A percentile compares a stretch with the other conserved stretches of the same genome.
phyloP scores from a whole-genome alignment of 345 rosid genomes.

The Boechera retrofracta region DNA sequence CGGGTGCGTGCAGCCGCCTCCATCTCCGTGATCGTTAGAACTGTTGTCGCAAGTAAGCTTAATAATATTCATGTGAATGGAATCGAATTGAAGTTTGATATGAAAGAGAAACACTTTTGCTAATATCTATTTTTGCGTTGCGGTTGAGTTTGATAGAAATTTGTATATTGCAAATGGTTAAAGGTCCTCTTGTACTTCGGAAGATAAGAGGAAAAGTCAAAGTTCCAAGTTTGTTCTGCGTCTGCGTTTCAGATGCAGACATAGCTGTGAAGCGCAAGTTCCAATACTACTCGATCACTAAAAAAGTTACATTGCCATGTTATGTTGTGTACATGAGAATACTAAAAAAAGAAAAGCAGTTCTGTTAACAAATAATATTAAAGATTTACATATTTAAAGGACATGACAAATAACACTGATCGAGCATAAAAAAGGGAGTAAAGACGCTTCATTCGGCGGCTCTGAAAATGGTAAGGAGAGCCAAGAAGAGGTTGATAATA shows the following conservation, averaged over 20 bases:
- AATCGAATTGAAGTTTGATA: constrained; percentile 22
- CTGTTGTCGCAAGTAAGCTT: constrained; percentile 24
- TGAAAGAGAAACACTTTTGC: constrained; percentile 10
- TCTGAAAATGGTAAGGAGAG: constrained; percentile 72
- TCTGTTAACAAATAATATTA: background rate
- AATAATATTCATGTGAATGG: constrained; percentile 34
- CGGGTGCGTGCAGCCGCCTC: constrained; percentile 76
- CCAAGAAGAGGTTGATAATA: constrained; percentile 75
- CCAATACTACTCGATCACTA: background rate
- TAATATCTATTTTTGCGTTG: background rate
- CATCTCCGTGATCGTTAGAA: constrained; percentile 37
- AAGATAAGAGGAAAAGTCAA: too few species aligned
- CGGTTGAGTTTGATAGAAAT: constrained; percentile 4
- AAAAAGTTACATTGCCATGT: background rate
- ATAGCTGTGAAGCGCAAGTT: background rate
- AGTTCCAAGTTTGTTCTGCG: background rate
- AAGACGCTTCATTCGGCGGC: constrained; percentile 53
- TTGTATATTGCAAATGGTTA: background rate
- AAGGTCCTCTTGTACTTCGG: too few species aligned
- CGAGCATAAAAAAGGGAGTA: background rate
- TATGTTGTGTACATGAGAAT: background rate
- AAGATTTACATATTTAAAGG: background rate
- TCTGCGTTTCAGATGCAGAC: background rate
- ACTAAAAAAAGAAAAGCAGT: background rate
- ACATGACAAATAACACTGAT: background rate